These are phyloP conservation scores for Mycena sp. DNA, from an alignment of 1,284 basidiomycete species.

Conservation along the genomic window DNA sequence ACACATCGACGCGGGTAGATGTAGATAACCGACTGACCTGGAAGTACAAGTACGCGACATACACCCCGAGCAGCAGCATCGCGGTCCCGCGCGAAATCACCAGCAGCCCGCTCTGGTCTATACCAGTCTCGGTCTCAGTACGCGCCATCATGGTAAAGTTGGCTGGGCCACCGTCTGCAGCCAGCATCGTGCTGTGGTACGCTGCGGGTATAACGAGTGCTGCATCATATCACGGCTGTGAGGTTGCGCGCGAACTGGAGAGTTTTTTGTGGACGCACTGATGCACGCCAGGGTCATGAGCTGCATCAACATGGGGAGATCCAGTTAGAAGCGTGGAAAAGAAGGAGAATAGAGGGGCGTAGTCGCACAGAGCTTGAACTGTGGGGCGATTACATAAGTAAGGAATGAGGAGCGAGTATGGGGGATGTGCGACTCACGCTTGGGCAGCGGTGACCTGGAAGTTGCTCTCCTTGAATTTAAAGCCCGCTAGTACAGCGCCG, in stretches of 20 bases:
- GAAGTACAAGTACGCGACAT: slow-evolving; percentile 83
- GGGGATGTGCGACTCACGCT: slow-evolving; percentile 61
- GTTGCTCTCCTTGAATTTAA: slow-evolving; percentile 70
- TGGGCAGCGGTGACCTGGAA: slow-evolving; percentile 90
- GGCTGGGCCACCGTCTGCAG: slow-evolving; percentile 16
- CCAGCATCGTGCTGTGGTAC: slow-evolving; percentile 65
- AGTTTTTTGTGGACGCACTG: slow-evolving; percentile 57
- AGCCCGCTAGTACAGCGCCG: slow-evolving; percentile 62
- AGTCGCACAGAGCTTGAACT: slow-evolving; percentile 70
- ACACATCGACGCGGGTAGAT: background rate
- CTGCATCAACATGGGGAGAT: slow-evolving; percentile 49
- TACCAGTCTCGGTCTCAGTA: slow-evolving; percentile 30
- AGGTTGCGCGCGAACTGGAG: slow-evolving; percentile 8
- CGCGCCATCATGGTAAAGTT: background rate
- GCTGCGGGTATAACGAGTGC: slow-evolving; percentile 93
- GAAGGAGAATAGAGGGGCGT: too few relatives aligned
- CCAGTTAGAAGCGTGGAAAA: too few relatives aligned
- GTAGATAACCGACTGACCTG: slow-evolving; percentile 59
- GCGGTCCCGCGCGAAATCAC: slow-evolving; percentile 88
- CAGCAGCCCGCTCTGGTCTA: slow-evolving; percentile 63
- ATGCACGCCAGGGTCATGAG: slow-evolving; percentile 91
- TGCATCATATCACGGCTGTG: slow-evolving; percentile 39
- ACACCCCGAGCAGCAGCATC: slow-evolving; percentile 83
- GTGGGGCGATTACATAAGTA: slow-evolving; percentile 9
- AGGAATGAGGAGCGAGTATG: slow-evolving; percentile 24